Evolutionary conservation across 179 eudicot species (phyloP).

Genomic region (Vitellaria paradoxa): DNA sequence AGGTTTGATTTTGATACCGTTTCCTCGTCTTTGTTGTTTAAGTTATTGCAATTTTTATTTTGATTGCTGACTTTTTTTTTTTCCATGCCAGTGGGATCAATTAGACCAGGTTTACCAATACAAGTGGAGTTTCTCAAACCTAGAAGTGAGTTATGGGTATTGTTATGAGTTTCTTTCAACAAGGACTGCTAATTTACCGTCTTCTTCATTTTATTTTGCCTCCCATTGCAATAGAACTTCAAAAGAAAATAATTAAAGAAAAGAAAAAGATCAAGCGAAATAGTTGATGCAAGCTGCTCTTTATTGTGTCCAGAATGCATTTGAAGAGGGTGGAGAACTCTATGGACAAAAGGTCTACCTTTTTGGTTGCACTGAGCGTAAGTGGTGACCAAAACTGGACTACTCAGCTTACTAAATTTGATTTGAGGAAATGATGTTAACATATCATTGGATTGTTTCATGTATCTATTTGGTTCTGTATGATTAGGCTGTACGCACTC

Average conservation of each 20-base stretch:
- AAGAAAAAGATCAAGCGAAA: not conserved
- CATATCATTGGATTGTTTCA: not conserved
- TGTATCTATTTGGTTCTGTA: not conserved
- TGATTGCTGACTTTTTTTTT: constrained; percentile 1
- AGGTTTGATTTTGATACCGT: constrained; percentile 47
- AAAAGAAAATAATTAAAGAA: not conserved
- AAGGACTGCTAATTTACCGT: not conserved
- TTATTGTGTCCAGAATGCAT: constrained; percentile 60
- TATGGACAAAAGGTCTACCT: constrained; percentile 76
- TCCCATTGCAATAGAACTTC: not conserved
- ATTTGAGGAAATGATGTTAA: not conserved
- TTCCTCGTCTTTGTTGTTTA: not conserved
- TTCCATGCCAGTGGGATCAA: constrained; percentile 79
- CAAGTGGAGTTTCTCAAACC: constrained; percentile 83
- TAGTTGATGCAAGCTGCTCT: constrained; percentile 6
- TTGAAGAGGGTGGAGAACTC: constrained; percentile 89
- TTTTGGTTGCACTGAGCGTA: constrained; percentile 96
- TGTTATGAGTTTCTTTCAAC: not conserved
- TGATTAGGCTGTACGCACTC: not conserved
- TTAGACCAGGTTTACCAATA: constrained; percentile 73
- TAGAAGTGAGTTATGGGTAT: constrained; percentile 57
- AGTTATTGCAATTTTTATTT: not conserved
- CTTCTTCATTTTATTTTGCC: not conserved
- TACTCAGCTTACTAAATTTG: not conserved
- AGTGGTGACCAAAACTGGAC: constrained; percentile 23